phyloP scores from a whole-genome alignment of 768 basidiomycete genomes.

The Pulveroboletus frians region DNA sequence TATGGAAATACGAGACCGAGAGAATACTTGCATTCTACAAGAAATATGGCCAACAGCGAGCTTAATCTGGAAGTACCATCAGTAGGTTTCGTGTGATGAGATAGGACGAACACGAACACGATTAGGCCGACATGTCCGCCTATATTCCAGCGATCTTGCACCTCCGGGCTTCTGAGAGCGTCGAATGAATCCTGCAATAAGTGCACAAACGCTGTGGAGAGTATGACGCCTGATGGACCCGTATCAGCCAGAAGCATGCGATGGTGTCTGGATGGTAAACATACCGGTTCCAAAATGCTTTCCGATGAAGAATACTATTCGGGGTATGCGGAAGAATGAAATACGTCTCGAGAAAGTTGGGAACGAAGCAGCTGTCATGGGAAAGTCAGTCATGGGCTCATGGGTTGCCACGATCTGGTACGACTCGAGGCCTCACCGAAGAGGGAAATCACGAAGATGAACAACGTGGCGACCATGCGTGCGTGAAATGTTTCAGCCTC shows the following conservation, averaged over 20 bases:
- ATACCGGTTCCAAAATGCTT: slow-evolving; percentile 81
- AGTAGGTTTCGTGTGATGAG: slow-evolving; percentile 1
- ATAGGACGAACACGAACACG: slow-evolving; percentile 49
- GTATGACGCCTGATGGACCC: slow-evolving; percentile 55
- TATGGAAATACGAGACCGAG: not conserved
- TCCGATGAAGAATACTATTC: slow-evolving; percentile 72
- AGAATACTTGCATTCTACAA: slow-evolving; percentile 65
- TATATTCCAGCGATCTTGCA: slow-evolving; percentile 45
- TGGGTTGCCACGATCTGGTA: not conserved
- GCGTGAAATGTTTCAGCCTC: not conserved
- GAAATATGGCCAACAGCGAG: slow-evolving; percentile 67
- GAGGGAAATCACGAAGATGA: slow-evolving; percentile 58
- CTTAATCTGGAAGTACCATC: slow-evolving; percentile 40
- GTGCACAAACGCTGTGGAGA: slow-evolving; percentile 81
- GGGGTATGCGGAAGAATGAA: slow-evolving; percentile 55
- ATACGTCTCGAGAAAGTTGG: slow-evolving; percentile 57
- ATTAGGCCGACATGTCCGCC: slow-evolving; percentile 64
- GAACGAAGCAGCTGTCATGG: slow-evolving; percentile 58
- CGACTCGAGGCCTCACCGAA: slow-evolving; percentile 42
- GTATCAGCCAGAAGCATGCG: not conserved
- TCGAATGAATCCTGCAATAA: slow-evolving; percentile 73
- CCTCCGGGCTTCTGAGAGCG: slow-evolving; percentile 43
- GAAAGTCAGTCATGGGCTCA: not conserved
- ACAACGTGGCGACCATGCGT: slow-evolving; percentile 24
- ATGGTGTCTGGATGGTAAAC: not conserved